These are phyloP conservation scores for Saccharomycopsis capsularis DNA, from an alignment of 805 yeast genomes.

Conservation along the genomic window DNA sequence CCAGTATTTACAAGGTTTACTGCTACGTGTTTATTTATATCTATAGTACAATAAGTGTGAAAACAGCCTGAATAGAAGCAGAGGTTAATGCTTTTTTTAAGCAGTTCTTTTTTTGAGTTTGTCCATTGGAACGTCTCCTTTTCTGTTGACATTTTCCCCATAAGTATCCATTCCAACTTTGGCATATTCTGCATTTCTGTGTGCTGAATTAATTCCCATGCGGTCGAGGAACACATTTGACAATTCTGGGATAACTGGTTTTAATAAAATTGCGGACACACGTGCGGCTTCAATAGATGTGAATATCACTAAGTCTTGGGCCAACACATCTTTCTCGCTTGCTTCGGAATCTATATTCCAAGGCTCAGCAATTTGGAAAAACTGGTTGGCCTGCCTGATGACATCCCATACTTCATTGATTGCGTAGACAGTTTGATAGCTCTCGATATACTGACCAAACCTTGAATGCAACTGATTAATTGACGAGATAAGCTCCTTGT, in stretches of 20 bases:
- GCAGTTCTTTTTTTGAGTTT: constrained; percentile 26
- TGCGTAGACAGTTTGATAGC: constrained; percentile 50
- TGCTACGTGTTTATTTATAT: too few species aligned
- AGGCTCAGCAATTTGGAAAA: constrained; percentile 66
- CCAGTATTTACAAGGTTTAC: too few species aligned
- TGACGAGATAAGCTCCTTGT: constrained; percentile 26
- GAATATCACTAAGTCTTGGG: constrained; percentile 51
- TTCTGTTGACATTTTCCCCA: constrained; percentile 49
- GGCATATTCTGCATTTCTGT: constrained; percentile 40
- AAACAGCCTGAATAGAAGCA: too few species aligned
- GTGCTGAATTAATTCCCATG: constrained; percentile 42
- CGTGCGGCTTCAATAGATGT: constrained; percentile 67
- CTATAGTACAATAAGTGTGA: too few species aligned
- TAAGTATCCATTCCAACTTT: constrained; percentile 55
- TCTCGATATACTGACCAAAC: constrained; percentile 39
- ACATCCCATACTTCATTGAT: constrained; percentile 53
- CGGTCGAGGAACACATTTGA: constrained; percentile 52
- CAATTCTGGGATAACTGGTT: constrained; percentile 68
- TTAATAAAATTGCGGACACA: constrained; percentile 55
- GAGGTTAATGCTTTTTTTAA: too few species aligned
- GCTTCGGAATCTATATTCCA: constrained; percentile 47
- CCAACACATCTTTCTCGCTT: constrained; percentile 24
- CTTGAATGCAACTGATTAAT: constrained; percentile 32
- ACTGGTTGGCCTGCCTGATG: constrained; percentile 52
- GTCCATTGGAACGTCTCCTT: constrained; percentile 44